Percentiles rank a stretch among this genome's conserved stretches.
These are phyloP conservation scores for Onygenales sp. DNA, from an alignment of 2,329 filamentous ascomycete species.

Conservation along the genomic window DNA sequence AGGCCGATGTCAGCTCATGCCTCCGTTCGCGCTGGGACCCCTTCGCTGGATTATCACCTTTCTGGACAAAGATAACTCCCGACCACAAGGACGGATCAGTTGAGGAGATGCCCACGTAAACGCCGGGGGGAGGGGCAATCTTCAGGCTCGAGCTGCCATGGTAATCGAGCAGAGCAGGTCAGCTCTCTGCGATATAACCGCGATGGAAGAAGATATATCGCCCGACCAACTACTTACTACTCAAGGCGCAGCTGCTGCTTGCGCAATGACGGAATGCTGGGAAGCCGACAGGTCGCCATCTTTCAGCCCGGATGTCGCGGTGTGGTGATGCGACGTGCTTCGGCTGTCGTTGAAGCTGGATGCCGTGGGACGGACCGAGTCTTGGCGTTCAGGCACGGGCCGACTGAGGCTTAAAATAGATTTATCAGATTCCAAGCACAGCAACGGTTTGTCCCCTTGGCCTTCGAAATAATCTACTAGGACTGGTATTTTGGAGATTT, in stretches of 20 bases:
- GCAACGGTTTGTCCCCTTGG: no score
- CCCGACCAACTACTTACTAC: slow-evolving; percentile 51
- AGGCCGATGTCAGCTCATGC: neutral
- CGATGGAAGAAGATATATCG: slow-evolving; percentile 3
- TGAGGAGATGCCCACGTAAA: slow-evolving; percentile 77
- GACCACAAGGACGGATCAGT: slow-evolving; percentile 76
- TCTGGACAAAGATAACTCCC: slow-evolving; percentile 82
- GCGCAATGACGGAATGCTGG: slow-evolving; percentile 46
- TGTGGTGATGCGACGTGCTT: neutral
- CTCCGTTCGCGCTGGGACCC: neutral
- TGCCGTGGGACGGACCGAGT: neutral
- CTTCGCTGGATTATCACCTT: slow-evolving; percentile 46
- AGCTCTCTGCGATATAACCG: slow-evolving; percentile 1
- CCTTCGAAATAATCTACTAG: no score
- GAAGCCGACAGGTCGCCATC: slow-evolving; percentile 29
- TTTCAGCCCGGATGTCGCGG: neutral
- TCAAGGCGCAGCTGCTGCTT: slow-evolving; percentile 71
- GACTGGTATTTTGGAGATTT: no score
- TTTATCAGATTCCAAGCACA: no score
- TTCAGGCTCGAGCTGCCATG: slow-evolving; percentile 62
- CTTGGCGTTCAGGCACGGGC: neutral
- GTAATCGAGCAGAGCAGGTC: neutral
- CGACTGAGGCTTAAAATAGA: no score
- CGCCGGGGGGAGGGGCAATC: slow-evolving; percentile 71
- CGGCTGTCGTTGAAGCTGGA: neutral